Conservation (phyloP, 768 basidiomycete species). For the Boletus reticulatus region DNA sequence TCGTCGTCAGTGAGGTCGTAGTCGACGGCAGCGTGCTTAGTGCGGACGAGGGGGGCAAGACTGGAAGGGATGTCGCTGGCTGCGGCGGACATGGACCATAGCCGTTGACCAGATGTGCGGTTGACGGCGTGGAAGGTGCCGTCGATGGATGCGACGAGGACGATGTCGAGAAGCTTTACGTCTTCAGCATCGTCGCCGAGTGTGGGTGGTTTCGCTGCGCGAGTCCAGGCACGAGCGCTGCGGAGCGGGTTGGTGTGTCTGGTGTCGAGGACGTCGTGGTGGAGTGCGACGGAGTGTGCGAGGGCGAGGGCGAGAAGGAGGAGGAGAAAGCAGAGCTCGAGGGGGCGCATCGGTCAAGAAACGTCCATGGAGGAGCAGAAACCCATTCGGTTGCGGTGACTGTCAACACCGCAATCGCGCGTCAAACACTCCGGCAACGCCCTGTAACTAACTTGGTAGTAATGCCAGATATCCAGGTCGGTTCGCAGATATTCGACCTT, state of each 20-base stretch:
- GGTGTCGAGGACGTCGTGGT: conserved; percentile 27
- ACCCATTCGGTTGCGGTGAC: background rate
- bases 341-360: conserved; percentile 35
- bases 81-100: conserved; percentile 87
- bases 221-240: conserved; percentile 20
- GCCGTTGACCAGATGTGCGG: conserved; percentile 71
- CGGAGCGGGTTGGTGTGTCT: conserved; percentile 16
- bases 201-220: conserved; percentile 7
- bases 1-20: conserved; percentile 57
- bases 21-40: conserved; percentile 57
- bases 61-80: conserved; percentile 47
- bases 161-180: conserved; percentile 72
- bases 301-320: conserved; percentile 29
- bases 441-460: too few species aligned
- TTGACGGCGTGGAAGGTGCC: conserved; percentile 94
- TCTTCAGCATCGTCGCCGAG: conserved; percentile 34
- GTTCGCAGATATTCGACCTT: conserved; percentile 85
- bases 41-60: conserved; percentile 73
- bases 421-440: background rate
- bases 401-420: background rate
- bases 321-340: conserved; percentile 23
- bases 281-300: conserved; percentile 33
- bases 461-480: conserved; percentile 66
- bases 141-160: conserved; percentile 90
- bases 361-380: conserved; percentile 24